Evolutionary conservation across 1,139 yeast genomes (phyloP).

Genomic region (Pichia inconspicua): DNA sequence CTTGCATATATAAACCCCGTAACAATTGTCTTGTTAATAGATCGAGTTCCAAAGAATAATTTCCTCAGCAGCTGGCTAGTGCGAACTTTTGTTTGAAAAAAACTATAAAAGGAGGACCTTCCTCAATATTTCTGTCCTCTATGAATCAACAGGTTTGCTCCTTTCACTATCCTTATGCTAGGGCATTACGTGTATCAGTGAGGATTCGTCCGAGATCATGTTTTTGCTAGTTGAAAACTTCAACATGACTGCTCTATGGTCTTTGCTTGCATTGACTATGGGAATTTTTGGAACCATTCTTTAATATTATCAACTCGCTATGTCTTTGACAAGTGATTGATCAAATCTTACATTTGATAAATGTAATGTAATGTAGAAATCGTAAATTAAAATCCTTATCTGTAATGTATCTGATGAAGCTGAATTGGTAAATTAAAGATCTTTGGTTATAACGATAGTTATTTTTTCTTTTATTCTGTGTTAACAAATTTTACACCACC

Average conservation of each 20-base stretch:
- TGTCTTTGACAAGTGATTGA: slow-evolving; percentile 6
- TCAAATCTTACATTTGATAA: no score
- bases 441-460: no score
- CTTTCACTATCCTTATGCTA: slow-evolving; percentile 82
- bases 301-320: not conserved
- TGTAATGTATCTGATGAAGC: no score
- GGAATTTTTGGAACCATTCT: slow-evolving; percentile 70
- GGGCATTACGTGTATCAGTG: slow-evolving; percentile 99
- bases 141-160: not conserved
- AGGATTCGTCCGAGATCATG: slow-evolving; percentile 99
- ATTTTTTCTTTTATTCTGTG: not conserved
- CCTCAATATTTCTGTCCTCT: not conserved
- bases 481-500: no score
- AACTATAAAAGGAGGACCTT: slow-evolving; percentile 7
- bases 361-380: not conserved
- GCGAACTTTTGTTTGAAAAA: not conserved
- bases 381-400: not conserved
- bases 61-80: not conserved
- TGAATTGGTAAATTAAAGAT: no score
- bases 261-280: slow-evolving; percentile 37
- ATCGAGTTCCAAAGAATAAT: not conserved
- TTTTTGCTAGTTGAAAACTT: slow-evolving; percentile 99
- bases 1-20: not conserved
- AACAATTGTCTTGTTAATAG: not conserved
- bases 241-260: slow-evolving; percentile 94